A percentile compares a stretch with the other conserved stretches of the same genome.
These are phyloP conservation scores for Pontederia crassipes DNA, from an alignment of 176 grass and related monocot genomes.

Conservation along the genomic window DNA sequence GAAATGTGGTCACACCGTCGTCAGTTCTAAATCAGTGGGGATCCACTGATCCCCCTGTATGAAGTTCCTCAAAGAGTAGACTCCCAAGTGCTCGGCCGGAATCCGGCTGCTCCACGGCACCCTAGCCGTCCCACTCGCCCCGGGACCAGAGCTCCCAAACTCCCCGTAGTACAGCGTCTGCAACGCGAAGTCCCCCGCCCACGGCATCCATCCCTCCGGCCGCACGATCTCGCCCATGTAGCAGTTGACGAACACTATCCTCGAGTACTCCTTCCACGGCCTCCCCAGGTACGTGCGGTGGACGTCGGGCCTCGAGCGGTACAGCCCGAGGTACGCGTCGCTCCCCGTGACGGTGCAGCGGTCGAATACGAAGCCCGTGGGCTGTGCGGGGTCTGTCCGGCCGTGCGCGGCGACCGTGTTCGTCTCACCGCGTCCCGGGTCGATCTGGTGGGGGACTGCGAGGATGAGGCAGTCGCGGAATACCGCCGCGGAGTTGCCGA, in stretches of 20 bases:
- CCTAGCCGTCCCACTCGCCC: slow-evolving; percentile 25
- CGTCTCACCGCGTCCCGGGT: slow-evolving; percentile 54
- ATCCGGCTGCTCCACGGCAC: slow-evolving; percentile 72
- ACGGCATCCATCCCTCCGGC: slow-evolving; percentile 65
- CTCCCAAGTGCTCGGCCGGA: slow-evolving; percentile 50
- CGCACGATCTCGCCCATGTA: slow-evolving; percentile 52
- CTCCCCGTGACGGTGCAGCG: slow-evolving; percentile 70
- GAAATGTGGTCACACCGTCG: no score
- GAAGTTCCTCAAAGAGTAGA: slow-evolving; percentile 70
- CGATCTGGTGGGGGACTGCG: slow-evolving; percentile 59
- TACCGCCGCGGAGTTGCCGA: slow-evolving; percentile 78
- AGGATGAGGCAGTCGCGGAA: slow-evolving; percentile 40
- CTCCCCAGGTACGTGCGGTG: slow-evolving; percentile 73
- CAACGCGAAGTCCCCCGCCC: slow-evolving; percentile 80
- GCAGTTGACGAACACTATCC: slow-evolving; percentile 63
- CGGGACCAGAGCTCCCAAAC: slow-evolving; percentile 51
- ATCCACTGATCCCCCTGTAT: slow-evolving; percentile 80
- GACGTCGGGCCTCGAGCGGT: slow-evolving; percentile 28
- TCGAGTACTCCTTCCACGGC: slow-evolving; percentile 92
- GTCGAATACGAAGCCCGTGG: slow-evolving; percentile 76
- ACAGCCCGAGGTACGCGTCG: slow-evolving; percentile 66
- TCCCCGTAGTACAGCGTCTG: slow-evolving; percentile 78
- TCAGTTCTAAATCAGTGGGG: slow-evolving; percentile 15
- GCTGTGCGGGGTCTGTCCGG: slow-evolving; percentile 78
- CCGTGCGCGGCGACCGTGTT: slow-evolving; percentile 82